Conservation (phyloP, 768 basidiomycete species). For the Strobilomyces dryophilus region DNA sequence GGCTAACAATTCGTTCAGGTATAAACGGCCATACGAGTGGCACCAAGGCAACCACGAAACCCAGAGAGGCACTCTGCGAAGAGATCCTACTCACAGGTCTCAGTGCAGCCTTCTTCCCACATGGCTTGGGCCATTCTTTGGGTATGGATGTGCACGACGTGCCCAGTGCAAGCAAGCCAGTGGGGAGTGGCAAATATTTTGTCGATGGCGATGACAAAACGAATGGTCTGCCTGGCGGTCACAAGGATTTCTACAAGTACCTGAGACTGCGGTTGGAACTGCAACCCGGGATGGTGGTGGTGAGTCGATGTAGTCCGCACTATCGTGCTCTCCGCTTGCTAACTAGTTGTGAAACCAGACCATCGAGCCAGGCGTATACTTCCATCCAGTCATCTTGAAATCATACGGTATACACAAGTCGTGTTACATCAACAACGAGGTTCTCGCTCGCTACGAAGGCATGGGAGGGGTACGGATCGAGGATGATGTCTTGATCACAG, state of each 20-base stretch:
- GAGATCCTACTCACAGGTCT: constrained; percentile 74
- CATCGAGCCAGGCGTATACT: constrained; percentile 88
- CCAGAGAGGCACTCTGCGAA: constrained; percentile 23
- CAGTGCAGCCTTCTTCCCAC: constrained; percentile 88
- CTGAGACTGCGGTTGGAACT: constrained; percentile 75
- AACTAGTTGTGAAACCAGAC: constrained; percentile 45
- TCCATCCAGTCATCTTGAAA: constrained; percentile 73
- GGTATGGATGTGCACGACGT: constrained; percentile 96
- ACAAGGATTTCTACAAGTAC: constrained; percentile 72
- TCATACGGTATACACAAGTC: constrained; percentile 57
- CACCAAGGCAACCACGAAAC: constrained; percentile 5
- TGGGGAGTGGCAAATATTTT: constrained; percentile 42
- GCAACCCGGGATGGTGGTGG: constrained; percentile 79
- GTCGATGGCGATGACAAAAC: constrained; percentile 78
- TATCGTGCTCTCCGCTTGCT: background rate
- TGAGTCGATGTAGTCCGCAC: constrained; percentile 37
- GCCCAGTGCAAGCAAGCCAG: constrained; percentile 76
- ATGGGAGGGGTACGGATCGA: constrained; percentile 95
- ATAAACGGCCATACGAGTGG: background rate
- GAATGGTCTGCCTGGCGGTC: constrained; percentile 55
- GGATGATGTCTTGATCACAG: constrained; percentile 81
- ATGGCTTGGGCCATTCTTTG: constrained; percentile 86
- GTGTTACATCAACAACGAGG: constrained; percentile 35
- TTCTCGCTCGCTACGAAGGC: constrained; percentile 50
- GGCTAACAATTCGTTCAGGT: constrained; percentile 1